Conservation (phyloP, 2,329 filamentous ascomycete genomes). For the Cladosporium austrohemisphaericum region DNA sequence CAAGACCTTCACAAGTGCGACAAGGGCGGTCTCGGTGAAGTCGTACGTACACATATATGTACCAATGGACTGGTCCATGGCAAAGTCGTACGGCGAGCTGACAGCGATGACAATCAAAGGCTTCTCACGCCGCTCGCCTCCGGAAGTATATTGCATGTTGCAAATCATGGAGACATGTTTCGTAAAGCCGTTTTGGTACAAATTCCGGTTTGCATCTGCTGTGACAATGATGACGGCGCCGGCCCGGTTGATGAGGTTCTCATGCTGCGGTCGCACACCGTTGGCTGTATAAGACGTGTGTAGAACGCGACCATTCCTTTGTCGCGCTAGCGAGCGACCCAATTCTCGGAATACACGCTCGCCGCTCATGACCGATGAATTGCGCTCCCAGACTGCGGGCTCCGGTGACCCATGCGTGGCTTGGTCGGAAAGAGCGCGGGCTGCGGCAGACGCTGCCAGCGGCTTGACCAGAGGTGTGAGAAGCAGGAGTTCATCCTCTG, state of each 20-base stretch:
- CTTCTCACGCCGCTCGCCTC: conserved; percentile 71
- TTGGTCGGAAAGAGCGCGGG: conserved; percentile 64
- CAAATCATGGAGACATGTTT: conserved; percentile 97
- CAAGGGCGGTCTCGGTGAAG: conserved; percentile 88
- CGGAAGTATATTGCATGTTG: conserved; percentile 68
- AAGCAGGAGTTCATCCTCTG: conserved; percentile 83
- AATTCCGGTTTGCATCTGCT: conserved; percentile 87
- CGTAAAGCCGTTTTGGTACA: conserved; percentile 91
- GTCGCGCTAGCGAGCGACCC: conserved; percentile 79
- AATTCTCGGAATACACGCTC: conserved; percentile 90
- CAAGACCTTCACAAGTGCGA: conserved; percentile 75
- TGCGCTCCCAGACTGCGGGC: conserved; percentile 55
- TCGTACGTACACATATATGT: conserved; percentile 96
- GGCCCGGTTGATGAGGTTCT: conserved; percentile 84
- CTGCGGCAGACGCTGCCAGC: conserved; percentile 81
- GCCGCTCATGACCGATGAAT: conserved; percentile 74
- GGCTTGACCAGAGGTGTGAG: conserved; percentile 88
- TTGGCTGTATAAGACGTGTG: conserved; percentile 96
- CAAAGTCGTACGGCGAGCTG: conserved; percentile 95
- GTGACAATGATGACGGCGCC: conserved; percentile 87
- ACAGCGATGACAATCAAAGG: conserved; percentile 87
- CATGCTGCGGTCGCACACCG: conserved; percentile 85
- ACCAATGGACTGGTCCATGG: conserved; percentile 82
- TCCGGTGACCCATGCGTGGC: conserved; percentile 54
- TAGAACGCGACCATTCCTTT: conserved; percentile 78